Percentiles rank a stretch among this genome's conserved stretches.
These are phyloP conservation scores for Saccharomyces paradoxus DNA, from an alignment of 805 yeast genomes.

Conservation along the genomic window DNA sequence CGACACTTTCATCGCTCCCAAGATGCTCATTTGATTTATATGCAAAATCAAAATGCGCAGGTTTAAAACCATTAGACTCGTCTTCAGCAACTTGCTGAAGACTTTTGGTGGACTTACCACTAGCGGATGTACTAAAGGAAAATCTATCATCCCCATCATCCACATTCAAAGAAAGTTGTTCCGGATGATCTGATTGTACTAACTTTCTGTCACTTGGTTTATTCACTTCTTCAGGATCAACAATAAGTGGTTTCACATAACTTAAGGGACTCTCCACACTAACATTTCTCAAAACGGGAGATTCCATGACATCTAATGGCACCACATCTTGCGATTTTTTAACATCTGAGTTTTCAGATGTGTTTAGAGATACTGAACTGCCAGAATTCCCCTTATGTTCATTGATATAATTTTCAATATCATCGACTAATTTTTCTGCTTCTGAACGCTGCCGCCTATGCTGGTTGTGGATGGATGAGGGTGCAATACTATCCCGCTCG, in stretches of 20 bases:
- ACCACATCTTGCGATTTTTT: background rate
- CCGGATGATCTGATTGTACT: constrained; percentile 1
- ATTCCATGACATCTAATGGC: background rate
- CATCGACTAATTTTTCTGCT: constrained; percentile 29
- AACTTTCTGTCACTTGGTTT: background rate
- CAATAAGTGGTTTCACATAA: background rate
- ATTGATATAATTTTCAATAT: constrained; percentile 23
- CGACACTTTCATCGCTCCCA: background rate
- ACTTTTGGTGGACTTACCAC: constrained; percentile 13
- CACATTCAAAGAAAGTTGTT: background rate
- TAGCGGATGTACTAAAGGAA: constrained; percentile 15
- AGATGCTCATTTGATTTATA: background rate
- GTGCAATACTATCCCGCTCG: background rate
- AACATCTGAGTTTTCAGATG: background rate
- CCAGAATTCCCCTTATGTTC: constrained; percentile 10
- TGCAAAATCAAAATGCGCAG: background rate
- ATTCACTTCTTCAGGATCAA: background rate
- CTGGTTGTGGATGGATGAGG: background rate
- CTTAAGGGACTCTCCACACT: background rate
- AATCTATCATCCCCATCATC: constrained; percentile 11
- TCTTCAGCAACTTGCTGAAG: constrained; percentile 12
- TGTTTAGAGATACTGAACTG: background rate
- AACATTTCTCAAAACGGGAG: background rate
- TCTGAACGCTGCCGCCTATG: constrained; percentile 28
- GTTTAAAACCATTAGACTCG: constrained; percentile 5